These are phyloP conservation scores for Cryptococcus neoformans DNA, from an alignment of 1,284 basidiomycete genomes.

Conservation along the genomic window DNA sequence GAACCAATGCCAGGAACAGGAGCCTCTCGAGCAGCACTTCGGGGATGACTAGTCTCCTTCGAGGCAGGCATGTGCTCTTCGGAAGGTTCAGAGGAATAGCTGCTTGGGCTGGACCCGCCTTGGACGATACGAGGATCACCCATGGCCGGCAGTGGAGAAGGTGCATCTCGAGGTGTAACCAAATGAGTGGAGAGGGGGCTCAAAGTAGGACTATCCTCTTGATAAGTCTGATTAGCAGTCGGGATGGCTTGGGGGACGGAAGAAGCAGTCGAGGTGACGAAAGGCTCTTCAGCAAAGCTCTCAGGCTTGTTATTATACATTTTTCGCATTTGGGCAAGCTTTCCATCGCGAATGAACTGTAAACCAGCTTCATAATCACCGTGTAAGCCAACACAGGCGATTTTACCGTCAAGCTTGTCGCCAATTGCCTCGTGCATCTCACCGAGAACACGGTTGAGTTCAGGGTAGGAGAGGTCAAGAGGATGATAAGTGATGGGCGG, in stretches of 20 bases:
- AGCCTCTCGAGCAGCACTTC: neutral
- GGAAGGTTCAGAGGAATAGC: slow-evolving; percentile 18
- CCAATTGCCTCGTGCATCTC: slow-evolving; percentile 68
- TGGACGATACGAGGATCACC: slow-evolving; percentile 10
- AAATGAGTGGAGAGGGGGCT: slow-evolving; percentile 16
- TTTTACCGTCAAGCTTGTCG: slow-evolving; percentile 62
- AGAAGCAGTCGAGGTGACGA: neutral
- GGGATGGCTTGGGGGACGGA: neutral
- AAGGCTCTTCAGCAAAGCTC: neutral
- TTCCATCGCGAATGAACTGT: slow-evolving; percentile 53
- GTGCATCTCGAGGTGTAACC: slow-evolving; percentile 20
- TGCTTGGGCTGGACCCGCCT: slow-evolving; percentile 2
- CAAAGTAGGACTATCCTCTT: slow-evolving; percentile 5
- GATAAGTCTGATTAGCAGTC: neutral
- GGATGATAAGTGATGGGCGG: slow-evolving; percentile 82
- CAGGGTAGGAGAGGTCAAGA: slow-evolving; percentile 83
- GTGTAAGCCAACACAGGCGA: slow-evolving; percentile 76
- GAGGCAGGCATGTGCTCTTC: neutral
- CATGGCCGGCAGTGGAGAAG: slow-evolving; percentile 17
- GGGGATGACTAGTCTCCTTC: neutral
- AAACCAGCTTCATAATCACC: slow-evolving; percentile 83
- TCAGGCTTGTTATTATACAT: neutral
- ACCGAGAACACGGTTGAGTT: slow-evolving; percentile 75
- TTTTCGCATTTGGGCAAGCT: slow-evolving; percentile 32
- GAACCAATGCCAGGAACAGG: neutral